These are phyloP conservation scores for Staphylotrichum longicolle DNA, from an alignment of 495 filamentous ascomycete species.

Conservation along the genomic window DNA sequence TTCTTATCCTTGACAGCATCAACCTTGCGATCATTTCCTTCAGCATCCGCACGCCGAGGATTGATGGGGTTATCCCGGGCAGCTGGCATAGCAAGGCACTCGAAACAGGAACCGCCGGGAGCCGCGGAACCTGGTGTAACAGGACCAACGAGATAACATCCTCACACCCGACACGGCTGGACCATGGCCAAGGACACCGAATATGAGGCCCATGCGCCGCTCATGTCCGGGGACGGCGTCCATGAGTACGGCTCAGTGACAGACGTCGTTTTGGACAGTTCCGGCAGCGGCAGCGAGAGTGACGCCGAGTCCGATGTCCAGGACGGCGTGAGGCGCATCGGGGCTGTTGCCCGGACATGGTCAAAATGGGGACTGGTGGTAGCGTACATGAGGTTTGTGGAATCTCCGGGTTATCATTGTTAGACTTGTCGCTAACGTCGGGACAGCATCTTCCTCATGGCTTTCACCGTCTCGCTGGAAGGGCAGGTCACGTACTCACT, in stretches of 20 bases:
- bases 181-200: constrained; percentile 17
- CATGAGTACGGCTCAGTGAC: constrained; percentile 9
- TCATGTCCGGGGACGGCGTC: constrained; percentile 7
- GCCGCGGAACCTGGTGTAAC: no score
- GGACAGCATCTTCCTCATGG: constrained; percentile 41
- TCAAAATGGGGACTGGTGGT: constrained; percentile 43
- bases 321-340: constrained; percentile 46
- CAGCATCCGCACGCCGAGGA: neutral
- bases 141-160: no score
- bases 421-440: neutral
- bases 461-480: constrained; percentile 48
- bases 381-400: constrained; percentile 45
- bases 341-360: constrained; percentile 51
- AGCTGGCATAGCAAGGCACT: no score
- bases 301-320: constrained; percentile 26
- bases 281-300: neutral
- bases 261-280: neutral
- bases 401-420: neutral
- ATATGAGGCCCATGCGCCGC: constrained; percentile 12
- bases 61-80: neutral
- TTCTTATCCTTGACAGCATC: no score
- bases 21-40: neutral
- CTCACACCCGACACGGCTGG: neutral
- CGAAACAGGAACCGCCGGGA: no score
- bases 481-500: constrained; percentile 47